Evolutionary conservation across 129 eudicot genomes (phyloP), one percentile per base, ranked within the genome.

Genomic region (Heracleum sosnowskyi): DNA sequence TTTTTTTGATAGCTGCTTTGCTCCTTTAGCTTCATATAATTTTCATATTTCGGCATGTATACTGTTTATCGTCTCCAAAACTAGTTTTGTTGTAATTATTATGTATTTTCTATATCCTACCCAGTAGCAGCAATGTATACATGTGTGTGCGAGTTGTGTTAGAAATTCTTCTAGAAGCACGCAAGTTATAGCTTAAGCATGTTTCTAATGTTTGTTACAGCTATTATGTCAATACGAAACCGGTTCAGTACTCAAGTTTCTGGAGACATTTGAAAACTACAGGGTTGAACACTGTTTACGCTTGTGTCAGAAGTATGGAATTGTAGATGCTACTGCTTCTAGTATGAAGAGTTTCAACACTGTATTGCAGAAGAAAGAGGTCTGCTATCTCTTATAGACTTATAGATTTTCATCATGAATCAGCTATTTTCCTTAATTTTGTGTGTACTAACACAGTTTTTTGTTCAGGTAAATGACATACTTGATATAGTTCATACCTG

Each of bases 241-340:
- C 60, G 81, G 82, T 69, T 88, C 91, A 80, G 99, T 95, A 64
- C 92, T 90, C 78, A 89, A 87, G 76, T 92, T 90, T 82, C 86
- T 92, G 77, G 95, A 95, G 88, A 95, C 97, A 31, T 92, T 86
- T 82, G 99, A 95, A 85, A 92, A 89, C 89, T 95, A 95, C 70
- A 90, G 97, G 89, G 99, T 95, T 45, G 99, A 95, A 77, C 86
- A 84, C 51, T 95, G 97, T 77, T 87, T 95, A 84, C 95, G 88
- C 69, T 82, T 95, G 82, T 95, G 99, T 84, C 99, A 95, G 87
- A 92, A 95, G 62, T 84, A 90, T 84, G 90, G 91, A 68, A 85
- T 90, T 73, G 79, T 87, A 78, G 99, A 95, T 86, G 99, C 96
- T 69, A 85, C 99, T 83, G 97, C 97, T 81, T 70, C 86, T 15